Base-by-base conservation (phyloP, 331 rosid genomes). In the Ulmus americana region DNA sequence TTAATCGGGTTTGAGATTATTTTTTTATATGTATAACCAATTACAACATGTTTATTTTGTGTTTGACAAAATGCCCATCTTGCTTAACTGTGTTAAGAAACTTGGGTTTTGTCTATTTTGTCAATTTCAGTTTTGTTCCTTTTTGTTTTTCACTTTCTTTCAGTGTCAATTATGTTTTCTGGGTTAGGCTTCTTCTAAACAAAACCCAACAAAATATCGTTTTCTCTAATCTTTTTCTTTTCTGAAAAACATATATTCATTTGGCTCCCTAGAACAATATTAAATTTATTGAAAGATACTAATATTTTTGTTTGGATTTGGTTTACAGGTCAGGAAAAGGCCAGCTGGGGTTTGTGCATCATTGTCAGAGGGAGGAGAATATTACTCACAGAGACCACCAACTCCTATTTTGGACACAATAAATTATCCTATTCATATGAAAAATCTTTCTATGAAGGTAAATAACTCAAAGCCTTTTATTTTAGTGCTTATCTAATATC, bases 371-470 rank as follows among this genome's bases (percentile, higher is more conserved):
- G 80, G 1, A 10, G 91, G 72, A 10, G 95, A 82, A 54, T 92
- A 82, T 73, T 69, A 74, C 60, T 80, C 91, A 1, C 78, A 83
- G 55, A 85, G 88, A 66, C 91, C 90, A 63, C 88, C 95, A 59
- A 92, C 98, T 61, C 97, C 98, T 28, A 76, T 92, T 9, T 28
- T 92, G 72, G 98, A 92, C 82, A 92, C 98, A 61, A 77, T 87
- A 49, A 88, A 85, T 76, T 79, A 83, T 79, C 97, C 98, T 61
- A 74, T 87, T 76, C 98, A 89, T 64, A 86, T 92, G 97, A 92
- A 92, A 82, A 92, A 87, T 71, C 82, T 89, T 16, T 80, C 97
- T 38, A 54, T 70, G 61, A 89, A 86, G 94, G 98, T 89, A 73
- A 48, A 65, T 58, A 16, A 46, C 59, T 39, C 7, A 55, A 45